phyloP scores from a whole-genome alignment of 768 basidiomycete genomes.

The Lactarius tabidus region DNA sequence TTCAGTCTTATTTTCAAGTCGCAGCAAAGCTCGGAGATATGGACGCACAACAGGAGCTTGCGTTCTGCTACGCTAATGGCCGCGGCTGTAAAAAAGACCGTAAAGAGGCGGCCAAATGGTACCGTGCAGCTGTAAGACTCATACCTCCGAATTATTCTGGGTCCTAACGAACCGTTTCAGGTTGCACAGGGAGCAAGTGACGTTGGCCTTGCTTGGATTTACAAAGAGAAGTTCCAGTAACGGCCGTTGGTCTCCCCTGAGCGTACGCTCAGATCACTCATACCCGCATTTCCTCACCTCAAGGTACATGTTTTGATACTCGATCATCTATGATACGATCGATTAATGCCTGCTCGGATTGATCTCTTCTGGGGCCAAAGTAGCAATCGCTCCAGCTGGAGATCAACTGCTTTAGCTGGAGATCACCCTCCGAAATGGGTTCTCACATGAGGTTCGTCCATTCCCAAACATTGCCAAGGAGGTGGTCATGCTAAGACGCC shows the following conservation, averaged over 20 bases:
- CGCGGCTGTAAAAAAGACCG: conserved; percentile 87
- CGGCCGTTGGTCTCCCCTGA: not conserved
- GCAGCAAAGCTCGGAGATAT: conserved; percentile 82
- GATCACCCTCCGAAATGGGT: not conserved
- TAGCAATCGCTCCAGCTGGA: not conserved
- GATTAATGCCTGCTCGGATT: not conserved
- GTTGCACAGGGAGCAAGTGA: conserved; percentile 73
- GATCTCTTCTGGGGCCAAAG: not conserved
- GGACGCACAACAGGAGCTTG: conserved; percentile 85
- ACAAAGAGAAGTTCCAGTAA: conserved; percentile 74
- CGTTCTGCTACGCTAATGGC: conserved; percentile 80
- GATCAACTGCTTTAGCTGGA: not conserved
- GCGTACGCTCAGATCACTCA: not conserved
- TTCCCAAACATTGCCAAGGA: not conserved
- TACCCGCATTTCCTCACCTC: not conserved
- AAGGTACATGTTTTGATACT: not conserved
- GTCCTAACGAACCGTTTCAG: conserved; percentile 31
- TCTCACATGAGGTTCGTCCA: not conserved
- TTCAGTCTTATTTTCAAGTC: conserved; percentile 75
- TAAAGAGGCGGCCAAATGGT: conserved; percentile 86
- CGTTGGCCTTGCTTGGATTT: conserved; percentile 86
- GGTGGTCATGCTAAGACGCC: not conserved
- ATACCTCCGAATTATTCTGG: not conserved
- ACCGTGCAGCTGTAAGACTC: conserved; percentile 69
- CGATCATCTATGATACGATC: not conserved